These are phyloP conservation scores for Zelonia costaricensis DNA, from an alignment of 208 protist genomes.

Conservation along the genomic window DNA sequence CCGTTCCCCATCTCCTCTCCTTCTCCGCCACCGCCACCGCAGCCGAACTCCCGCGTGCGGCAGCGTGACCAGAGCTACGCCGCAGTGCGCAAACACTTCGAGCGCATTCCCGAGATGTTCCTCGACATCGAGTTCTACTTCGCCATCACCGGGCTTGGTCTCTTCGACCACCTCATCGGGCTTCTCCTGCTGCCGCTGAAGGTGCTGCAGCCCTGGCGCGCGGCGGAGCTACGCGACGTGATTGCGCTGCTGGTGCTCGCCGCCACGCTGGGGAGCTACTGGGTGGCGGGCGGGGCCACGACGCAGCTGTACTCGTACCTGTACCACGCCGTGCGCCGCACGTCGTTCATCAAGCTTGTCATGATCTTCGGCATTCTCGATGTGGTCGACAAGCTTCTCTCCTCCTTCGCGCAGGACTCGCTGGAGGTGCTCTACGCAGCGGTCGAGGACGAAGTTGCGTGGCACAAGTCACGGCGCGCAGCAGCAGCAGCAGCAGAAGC, in stretches of 20 bases:
- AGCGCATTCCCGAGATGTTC: constrained; percentile 11
- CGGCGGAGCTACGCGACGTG: constrained; percentile 10
- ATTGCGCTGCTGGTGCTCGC: constrained; percentile 3
- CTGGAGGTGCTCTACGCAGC: constrained; percentile 60
- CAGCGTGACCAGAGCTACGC: constrained; percentile 9
- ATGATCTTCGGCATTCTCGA: constrained; percentile 95
- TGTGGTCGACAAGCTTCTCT: constrained; percentile 89
- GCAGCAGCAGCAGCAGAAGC: neutral
- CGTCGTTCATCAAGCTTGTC: constrained; percentile 91
- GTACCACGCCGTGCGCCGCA: constrained; percentile 22
- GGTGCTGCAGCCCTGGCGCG: constrained; percentile 2
- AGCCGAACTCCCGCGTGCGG: no score
- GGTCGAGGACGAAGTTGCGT: constrained; percentile 19
- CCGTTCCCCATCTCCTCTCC: neutral
- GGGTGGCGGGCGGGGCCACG: constrained; percentile 2
- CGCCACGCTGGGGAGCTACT: constrained; percentile 11
- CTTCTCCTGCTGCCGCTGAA: constrained; percentile 13
- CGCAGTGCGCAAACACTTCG: constrained; percentile 1
- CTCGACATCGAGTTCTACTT: constrained; percentile 18
- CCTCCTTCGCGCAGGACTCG: constrained; percentile 91
- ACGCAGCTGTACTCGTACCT: constrained; percentile 21
- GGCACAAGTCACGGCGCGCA: neutral
- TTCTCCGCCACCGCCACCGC: neutral
- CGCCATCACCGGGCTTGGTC: constrained; percentile 12
- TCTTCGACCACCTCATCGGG: constrained; percentile 11